Evolutionary conservation across 164 flowering plant species (phyloP), one percentile per base, ranked within the genome.

Genomic region (Nelumbo lutea): DNA sequence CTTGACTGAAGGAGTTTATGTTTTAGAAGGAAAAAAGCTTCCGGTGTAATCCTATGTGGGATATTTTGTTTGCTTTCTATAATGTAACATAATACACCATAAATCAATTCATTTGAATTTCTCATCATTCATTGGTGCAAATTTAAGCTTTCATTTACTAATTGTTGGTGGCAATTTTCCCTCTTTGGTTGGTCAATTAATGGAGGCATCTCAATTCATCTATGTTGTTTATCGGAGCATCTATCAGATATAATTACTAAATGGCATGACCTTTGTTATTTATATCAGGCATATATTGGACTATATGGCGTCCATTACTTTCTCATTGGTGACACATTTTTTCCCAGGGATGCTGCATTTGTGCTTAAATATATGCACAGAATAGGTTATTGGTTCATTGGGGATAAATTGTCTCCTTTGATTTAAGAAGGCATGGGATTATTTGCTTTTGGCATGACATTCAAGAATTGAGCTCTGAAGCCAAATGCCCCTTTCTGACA

Each of bases 291-390:
- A 4, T 43, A 2, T 27, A 6, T 44, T 27, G 45, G 9, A 55
- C 38, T 14, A 15, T 38, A 11, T 44, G 39, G 10, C 27, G 9
- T 55, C 9, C 44, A 57, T 56, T 13, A 1, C n/a, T 15, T 4
- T 39, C 39, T 48, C 39, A 7, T 4, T 59, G 53, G 14, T 39
- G 7, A 47, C 3, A 11, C 6, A 40, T 45, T 8, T 10, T 11
- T 53, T 45, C 59, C 47, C 63, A 68, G 70, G 62, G 46, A 59
- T 68, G 45, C 64, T 46, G 44, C 44, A 68, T 68, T 60, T 50
- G 2, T 60, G 6, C 39, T 47, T 39, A n/a, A 2, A 68, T 68
- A 41, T 41, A 9, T 68, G 14, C 15, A 9, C 52, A 53, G 1
- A 47, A 3, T 68, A 11, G 38, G 38, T 40, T 59, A 6, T 68